Conservation (phyloP, 108 stramenopile genomes). For the Chaetoceros tenuissimus region DNA sequence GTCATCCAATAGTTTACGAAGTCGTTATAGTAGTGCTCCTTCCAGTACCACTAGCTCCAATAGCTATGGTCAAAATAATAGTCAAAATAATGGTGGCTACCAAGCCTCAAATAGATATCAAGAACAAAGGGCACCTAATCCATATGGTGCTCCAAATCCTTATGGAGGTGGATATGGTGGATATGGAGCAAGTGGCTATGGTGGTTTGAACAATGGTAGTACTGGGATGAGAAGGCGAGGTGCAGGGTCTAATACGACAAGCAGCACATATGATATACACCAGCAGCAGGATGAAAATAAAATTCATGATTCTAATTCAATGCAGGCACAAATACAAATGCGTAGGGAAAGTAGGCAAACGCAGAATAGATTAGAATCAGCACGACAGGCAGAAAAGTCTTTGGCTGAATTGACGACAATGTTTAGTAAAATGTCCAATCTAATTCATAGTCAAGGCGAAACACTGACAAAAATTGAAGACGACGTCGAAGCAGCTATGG, state of each 20-base stretch:
- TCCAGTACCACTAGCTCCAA: neutral
- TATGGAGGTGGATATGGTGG: slow-evolving; percentile 9
- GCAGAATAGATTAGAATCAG: slow-evolving; percentile 51
- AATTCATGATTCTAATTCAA: slow-evolving; percentile 3
- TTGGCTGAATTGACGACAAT: slow-evolving; percentile 56
- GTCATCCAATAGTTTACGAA: neutral
- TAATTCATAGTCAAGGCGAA: slow-evolving; percentile 67
- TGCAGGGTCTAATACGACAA: neutral
- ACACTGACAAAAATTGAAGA: slow-evolving; percentile 80
- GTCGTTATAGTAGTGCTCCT: neutral
- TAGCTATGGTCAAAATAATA: neutral
- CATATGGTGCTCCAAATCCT: neutral
- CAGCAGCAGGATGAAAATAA: slow-evolving; percentile 28
- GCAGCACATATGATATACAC: slow-evolving; percentile 9
- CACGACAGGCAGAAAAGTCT: slow-evolving; percentile 62
- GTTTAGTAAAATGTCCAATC: slow-evolving; percentile 74
- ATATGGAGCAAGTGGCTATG: slow-evolving; percentile 1
- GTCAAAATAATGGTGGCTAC: no score
- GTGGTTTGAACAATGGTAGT: neutral
- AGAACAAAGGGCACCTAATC: neutral
- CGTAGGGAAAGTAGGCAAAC: slow-evolving; percentile 61
- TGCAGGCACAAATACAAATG: slow-evolving; percentile 34
- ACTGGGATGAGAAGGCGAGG: neutral
- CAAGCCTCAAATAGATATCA: no score
- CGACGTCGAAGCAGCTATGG: slow-evolving; percentile 70